Evolutionary conservation across 2,329 filamentous ascomycete genomes (phyloP), one percentile per base, ranked within the genome.

Genomic region (Pseudogymnoascus sp.): DNA sequence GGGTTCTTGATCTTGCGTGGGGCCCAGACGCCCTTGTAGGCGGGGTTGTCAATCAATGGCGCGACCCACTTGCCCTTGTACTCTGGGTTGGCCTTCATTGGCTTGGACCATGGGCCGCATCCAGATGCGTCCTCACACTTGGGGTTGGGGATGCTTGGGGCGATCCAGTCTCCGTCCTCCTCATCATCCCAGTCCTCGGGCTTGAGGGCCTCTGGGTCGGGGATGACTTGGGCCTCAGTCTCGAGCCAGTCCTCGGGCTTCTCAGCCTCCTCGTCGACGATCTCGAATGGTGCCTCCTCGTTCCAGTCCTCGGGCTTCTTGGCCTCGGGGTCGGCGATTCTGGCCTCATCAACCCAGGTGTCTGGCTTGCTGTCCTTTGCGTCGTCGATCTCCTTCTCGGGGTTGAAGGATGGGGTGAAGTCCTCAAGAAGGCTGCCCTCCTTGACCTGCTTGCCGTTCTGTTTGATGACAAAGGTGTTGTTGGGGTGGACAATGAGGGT

Each of bases 11-110:
- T 97, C 89, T 97, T 96, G 79, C 88, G 87, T 71, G 95, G 93
- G 74, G 87, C 86, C 95, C 95, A 99, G 67, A 86, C 81, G 70
- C 95, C 95, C 88, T 97, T 97, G 87, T 97, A 99, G 72, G 83
- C 91, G 65, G 95, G 95, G 87, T 99, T 99, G 80, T 97, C 93
- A 72, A 99, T 91, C 77, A 87, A 85, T 66, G 92, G 91, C 56
- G 95, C 90, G 70, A 85, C 86, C 95, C 95, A 99, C 84, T 96
- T 96, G 87, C 95, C 95, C 90, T 97, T 97, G 88, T 96, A 97
- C 68, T 83, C 89, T 68, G 91, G 91, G 87, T 97, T 97, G 82
- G 89, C 90, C 81, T 88, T 96, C 86, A 90, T 86, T 69, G 95
- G 95, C 80, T 90, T 86, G 72, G 88, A 83, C 95, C 95, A 99